Base-by-base conservation (phyloP, 495 filamentous ascomycete genomes). In the Rhypophila decipiens region DNA sequence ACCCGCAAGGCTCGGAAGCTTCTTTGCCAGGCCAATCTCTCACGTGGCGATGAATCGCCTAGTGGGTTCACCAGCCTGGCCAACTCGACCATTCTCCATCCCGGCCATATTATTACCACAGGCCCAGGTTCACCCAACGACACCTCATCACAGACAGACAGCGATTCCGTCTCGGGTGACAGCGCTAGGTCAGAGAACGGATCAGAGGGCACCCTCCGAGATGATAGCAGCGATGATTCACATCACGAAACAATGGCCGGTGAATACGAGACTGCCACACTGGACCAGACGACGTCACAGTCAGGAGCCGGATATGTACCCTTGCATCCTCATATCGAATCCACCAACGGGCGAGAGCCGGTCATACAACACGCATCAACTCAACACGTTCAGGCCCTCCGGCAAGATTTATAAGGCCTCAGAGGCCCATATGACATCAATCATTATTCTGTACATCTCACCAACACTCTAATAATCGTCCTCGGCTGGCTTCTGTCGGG, bases 1-100 rank as follows among this genome's bases (percentile, higher is more conserved):
- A 68, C 73, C 76, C 61, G 78, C 74, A 66, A 73, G 44, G 79
- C 77, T 10, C 72, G 78, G 49, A 68, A 74, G 62, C 66, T 82
- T 8, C 47, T 78, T 46, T 61, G 69, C 42, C 65, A 67, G 43
- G 70, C 70, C 5, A 70, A 73, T 39, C 60, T 73, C 17, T 54
- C 53, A 13, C 51, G 51, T 43, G 38, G 31, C 15, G 59, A 52
- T 20, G 56, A 53, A 24, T 27, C 24, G n/a, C 54, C 58, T 22
- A 55, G 59, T 45, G 63, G 61, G 19, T 65, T 61, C 44, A 53
- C 53, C 43, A 66, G 63, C 50, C 60, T 63, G 52, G 49, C 47
- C 21, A 66, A 63, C 17, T 63, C 63, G 4, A 43, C 59, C 13
- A 51, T 64, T 18, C 45, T 66, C 11, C 60, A 52, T 4, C 52